Conservation (phyloP, 257 asterid species). For the Eucommia ulmoides region DNA sequence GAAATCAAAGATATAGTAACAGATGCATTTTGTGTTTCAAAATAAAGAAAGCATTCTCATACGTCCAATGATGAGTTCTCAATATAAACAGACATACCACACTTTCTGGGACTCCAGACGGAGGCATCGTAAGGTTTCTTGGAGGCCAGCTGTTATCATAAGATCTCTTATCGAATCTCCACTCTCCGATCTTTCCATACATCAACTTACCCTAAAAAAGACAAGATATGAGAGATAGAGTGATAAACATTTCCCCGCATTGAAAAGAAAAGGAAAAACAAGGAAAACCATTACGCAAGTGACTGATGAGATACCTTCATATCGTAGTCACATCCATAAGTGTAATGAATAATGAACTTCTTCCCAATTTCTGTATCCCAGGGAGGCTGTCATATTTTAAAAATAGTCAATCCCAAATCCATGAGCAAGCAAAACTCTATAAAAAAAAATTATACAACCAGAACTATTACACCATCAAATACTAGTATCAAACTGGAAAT, state of each 20-base stretch:
- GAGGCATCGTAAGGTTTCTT: constrained; percentile 75
- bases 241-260: background rate
- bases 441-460: too few species aligned
- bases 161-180: constrained; percentile 97
- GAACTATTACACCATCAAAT: too few species aligned
- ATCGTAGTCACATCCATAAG: constrained; percentile 91
- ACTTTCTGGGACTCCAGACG: constrained; percentile 87
- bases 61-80: too few species aligned
- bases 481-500: too few species aligned
- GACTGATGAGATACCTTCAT: constrained; percentile 38
- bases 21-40: too few species aligned
- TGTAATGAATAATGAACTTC: constrained; percentile 76
- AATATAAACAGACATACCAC: constrained; percentile 69
- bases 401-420: too few species aligned
- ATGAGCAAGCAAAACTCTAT: too few species aligned
- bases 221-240: too few species aligned
- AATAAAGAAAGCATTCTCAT: too few species aligned
- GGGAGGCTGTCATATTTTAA: constrained; percentile 79
- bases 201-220: constrained; percentile 71
- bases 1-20: too few species aligned
- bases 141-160: constrained; percentile 58
- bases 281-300: background rate
- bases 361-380: constrained; percentile 72
- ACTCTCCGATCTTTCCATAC: constrained; percentile 84
- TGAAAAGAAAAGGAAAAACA: background rate